A percentile compares a stretch with the other conserved stretches of the same genome.
Conservation (phyloP, 805 yeast genomes). For the Brettanomyces bruxellensis region DNA sequence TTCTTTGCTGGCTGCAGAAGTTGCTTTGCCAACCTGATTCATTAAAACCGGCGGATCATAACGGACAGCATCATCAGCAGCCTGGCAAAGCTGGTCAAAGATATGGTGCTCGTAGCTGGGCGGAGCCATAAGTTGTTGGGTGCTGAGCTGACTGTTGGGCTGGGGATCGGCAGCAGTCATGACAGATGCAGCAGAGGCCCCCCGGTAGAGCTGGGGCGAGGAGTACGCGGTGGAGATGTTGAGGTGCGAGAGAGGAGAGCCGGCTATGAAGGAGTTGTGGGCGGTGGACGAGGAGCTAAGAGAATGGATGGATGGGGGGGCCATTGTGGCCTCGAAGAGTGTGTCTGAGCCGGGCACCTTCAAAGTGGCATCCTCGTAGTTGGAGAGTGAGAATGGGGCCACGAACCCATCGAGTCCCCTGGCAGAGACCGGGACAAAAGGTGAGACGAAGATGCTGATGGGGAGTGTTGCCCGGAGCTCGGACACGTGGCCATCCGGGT, state of each 20-base stretch:
- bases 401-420: slow-evolving; percentile 23
- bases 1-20: no score
- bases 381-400: slow-evolving; percentile 19
- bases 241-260: slow-evolving; percentile 18
- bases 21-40: no score
- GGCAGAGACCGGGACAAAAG: slow-evolving; percentile 68
- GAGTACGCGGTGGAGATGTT: neutral
- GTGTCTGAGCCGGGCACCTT: neutral
- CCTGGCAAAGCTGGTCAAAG: slow-evolving; percentile 59
- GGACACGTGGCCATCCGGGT: slow-evolving; percentile 89
- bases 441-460: slow-evolving; percentile 42
- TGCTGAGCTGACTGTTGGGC: slow-evolving; percentile 9
- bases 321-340: neutral
- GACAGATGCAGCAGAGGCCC: neutral
- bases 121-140: slow-evolving; percentile 59
- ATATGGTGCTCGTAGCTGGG: slow-evolving; percentile 78
- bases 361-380: slow-evolving; percentile 12
- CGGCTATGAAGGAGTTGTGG: slow-evolving; percentile 10
- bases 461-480: slow-evolving; percentile 90
- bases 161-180: neutral
- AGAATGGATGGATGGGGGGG: neutral
- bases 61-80: neutral
- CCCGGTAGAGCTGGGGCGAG: neutral
- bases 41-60: no score
- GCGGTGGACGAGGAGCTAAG: slow-evolving; percentile 14